These are phyloP conservation scores for Pestalotiopsis fici DNA, from an alignment of 2,329 filamentous ascomycete species.

Conservation along the genomic window DNA sequence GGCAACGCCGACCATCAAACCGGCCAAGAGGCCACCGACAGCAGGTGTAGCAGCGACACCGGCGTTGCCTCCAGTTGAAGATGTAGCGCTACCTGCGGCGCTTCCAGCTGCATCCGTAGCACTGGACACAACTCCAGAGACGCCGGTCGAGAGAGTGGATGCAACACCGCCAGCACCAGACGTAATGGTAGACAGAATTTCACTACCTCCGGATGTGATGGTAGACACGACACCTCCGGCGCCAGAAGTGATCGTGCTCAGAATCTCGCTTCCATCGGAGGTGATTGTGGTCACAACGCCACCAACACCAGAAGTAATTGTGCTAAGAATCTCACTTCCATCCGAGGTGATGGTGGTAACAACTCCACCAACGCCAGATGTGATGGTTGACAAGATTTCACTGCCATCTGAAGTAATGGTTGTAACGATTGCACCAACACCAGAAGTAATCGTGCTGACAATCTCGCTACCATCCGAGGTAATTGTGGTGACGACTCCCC, in stretches of 20 bases:
- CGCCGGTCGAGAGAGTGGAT: conserved; percentile 3
- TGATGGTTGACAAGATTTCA: conserved; percentile 1
- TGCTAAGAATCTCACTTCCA: background rate
- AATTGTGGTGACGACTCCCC: conserved; percentile 5
- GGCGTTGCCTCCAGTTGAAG: background rate
- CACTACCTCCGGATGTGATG: conserved; percentile 1
- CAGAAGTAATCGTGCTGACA: conserved; percentile 9
- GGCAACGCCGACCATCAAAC: conserved; percentile 1
- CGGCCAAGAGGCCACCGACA: conserved; percentile 5
- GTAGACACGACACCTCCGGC: conserved; percentile 8
- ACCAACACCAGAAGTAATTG: conserved; percentile 6
- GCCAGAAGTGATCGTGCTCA: conserved; percentile 6
- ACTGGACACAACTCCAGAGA: conserved; percentile 4
- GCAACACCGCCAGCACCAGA: conserved; percentile 5
- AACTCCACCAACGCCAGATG: conserved; percentile 3
- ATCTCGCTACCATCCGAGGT: conserved; percentile 1
- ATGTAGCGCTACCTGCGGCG: background rate
- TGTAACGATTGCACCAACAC: background rate
- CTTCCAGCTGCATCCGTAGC: conserved; percentile 6
- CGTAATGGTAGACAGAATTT: conserved; percentile 2
- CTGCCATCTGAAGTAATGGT: conserved; percentile 4
- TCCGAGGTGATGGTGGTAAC: conserved; percentile 4
- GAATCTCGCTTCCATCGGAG: conserved; percentile 1
- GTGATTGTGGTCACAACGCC: conserved; percentile 1
- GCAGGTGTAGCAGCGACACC: conserved; percentile 1